Evolutionary conservation across 2,329 filamentous ascomycete genomes (phyloP).

Genomic region (Colletotrichum gloeosporioides): DNA sequence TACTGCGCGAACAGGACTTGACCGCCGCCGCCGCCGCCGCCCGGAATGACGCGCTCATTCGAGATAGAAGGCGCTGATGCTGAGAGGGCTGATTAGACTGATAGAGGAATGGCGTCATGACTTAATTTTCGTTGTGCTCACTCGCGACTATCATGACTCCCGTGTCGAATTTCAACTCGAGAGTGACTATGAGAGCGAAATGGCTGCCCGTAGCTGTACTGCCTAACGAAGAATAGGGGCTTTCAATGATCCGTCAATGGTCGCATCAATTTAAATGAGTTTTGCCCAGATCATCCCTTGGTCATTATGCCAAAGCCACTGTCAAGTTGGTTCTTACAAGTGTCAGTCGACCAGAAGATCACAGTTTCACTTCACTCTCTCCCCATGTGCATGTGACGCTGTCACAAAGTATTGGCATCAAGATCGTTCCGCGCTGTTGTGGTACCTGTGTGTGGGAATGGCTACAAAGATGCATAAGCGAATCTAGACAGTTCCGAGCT

Average conservation of each 20-base stretch:
- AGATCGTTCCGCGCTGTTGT: conserved; percentile 64
- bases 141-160: conserved; percentile 60
- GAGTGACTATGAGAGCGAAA: conserved; percentile 60
- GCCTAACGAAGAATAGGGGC: conserved; percentile 65
- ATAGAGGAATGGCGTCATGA: not conserved
- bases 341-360: not conserved
- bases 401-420: conserved; percentile 34
- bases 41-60: not conserved
- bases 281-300: not conserved
- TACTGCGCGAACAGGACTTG: not conserved
- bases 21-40: not conserved
- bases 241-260: conserved; percentile 55
- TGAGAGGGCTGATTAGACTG: not conserved
- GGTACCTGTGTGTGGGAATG: conserved; percentile 61
- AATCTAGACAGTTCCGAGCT: conserved; percentile 50
- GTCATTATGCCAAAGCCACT: not conserved
- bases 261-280: not conserved
- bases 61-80: not conserved
- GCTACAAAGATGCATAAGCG: conserved; percentile 55
- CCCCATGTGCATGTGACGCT: not conserved
- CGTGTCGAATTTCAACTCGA: conserved; percentile 55
- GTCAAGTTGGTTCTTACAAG: not conserved
- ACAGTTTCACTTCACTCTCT: not conserved
- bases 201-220: conserved; percentile 64
- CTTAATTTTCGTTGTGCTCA: conserved; percentile 28